Evolutionary conservation across 2,329 filamentous ascomycete genomes (phyloP).

Genomic region (Penicillium polonicum): DNA sequence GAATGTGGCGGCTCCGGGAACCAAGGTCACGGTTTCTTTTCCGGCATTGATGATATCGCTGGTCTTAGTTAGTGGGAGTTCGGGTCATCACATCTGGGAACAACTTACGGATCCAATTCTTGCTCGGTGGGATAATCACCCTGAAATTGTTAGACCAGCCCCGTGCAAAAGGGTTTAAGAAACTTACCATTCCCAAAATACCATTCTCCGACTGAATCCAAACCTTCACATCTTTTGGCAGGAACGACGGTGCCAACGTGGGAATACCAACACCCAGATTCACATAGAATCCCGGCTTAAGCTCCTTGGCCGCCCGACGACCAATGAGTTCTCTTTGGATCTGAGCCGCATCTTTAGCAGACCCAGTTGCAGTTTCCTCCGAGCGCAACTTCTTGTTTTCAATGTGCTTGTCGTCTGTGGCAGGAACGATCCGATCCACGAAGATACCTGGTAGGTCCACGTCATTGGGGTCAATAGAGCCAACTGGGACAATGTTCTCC

Average conservation of each 20-base stretch:
- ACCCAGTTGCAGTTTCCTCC: conserved; percentile 37
- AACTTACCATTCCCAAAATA: conserved; percentile 66
- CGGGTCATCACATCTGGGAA: not conserved
- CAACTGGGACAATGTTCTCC: conserved; percentile 75
- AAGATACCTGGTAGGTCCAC: conserved; percentile 81
- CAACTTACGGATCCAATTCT: conserved; percentile 61
- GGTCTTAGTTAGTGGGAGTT: not conserved
- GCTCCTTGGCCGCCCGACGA: conserved; percentile 72
- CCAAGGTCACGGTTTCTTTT: conserved; percentile 80
- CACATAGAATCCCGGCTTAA: conserved; percentile 58
- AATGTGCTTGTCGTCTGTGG: conserved; percentile 68
- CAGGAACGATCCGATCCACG: conserved; percentile 75
- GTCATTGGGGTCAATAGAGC: conserved; percentile 69
- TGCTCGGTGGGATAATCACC: conserved; percentile 73
- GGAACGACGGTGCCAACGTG: conserved; percentile 75
- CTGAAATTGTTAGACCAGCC: conserved; percentile 19
- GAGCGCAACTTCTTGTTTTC: conserved; percentile 65
- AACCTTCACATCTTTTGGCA: conserved; percentile 67
- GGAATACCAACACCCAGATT: conserved; percentile 59
- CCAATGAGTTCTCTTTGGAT: conserved; percentile 63
- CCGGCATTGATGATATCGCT: conserved; percentile 80
- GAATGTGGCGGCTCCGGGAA: conserved; percentile 74
- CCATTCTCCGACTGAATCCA: conserved; percentile 88
- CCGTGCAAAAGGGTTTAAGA: conserved; percentile 12
- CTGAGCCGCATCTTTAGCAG: conserved; percentile 33